phyloP scores from a whole-genome alignment of 1,284 basidiomycete species.

The Apiotrichum laibachii region DNA sequence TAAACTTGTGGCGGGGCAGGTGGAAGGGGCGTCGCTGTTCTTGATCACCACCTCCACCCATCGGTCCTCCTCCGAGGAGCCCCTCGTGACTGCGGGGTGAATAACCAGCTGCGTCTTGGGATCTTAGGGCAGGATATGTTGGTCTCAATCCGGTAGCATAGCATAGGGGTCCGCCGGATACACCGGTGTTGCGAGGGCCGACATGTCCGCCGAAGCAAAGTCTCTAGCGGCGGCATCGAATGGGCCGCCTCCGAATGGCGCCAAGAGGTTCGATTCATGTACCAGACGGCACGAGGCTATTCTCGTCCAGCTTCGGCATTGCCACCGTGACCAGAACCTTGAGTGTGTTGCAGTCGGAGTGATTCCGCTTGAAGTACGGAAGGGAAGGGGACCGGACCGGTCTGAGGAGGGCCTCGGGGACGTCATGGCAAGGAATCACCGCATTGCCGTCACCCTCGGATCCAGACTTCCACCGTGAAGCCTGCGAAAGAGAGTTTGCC shows the following conservation, averaged over 20 bases:
- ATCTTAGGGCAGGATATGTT: neutral
- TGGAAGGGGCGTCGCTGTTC: slow-evolving; percentile 46
- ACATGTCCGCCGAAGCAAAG: neutral
- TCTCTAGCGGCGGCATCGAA: slow-evolving; percentile 1
- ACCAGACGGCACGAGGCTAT: neutral
- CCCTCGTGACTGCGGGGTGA: neutral
- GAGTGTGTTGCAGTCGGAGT: neutral
- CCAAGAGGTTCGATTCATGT: slow-evolving; percentile 1
- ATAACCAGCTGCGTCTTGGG: neutral
- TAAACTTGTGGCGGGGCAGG: slow-evolving; percentile 29
- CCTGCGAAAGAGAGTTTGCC: neutral
- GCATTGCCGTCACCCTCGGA: slow-evolving; percentile 16
- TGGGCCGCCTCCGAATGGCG: neutral
- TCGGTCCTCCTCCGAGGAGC: neutral
- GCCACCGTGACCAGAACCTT: neutral
- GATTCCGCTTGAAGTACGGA: too few relatives aligned
- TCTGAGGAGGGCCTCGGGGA: neutral
- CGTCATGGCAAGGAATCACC: neutral
- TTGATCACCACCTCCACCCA: slow-evolving; percentile 28
- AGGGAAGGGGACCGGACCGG: neutral
- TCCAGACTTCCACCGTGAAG: neutral
- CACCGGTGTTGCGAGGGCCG: neutral
- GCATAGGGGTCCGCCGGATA: neutral
- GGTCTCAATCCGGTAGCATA: neutral
- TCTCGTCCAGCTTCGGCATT: neutral